phyloP scores from a whole-genome alignment of 2,329 filamentous ascomycete species.

The Cladosporium sp. region DNA sequence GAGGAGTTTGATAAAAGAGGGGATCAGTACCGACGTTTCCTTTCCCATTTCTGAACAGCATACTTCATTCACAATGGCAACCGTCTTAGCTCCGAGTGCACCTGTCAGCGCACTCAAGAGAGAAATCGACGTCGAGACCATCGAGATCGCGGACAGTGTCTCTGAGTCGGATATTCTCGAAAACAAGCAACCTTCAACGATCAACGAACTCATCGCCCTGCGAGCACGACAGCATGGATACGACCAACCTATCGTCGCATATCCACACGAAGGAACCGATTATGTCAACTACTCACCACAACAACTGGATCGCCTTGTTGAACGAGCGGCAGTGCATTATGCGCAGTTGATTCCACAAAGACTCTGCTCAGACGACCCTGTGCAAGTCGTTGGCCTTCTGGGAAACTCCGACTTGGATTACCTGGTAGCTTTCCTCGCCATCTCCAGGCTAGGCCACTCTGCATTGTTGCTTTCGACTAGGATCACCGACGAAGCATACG shows the following conservation, averaged over 20 bases:
- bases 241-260: constrained; percentile 20
- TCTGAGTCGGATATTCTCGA: constrained; percentile 8
- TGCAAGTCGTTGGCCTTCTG: constrained; percentile 43
- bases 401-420: constrained; percentile 51
- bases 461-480: constrained; percentile 50
- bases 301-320: constrained; percentile 19
- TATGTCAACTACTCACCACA: constrained; percentile 21
- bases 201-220: constrained; percentile 19
- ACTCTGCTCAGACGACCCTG: constrained; percentile 16
- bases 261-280: constrained; percentile 18
- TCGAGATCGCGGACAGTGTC: neutral
- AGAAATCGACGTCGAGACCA: constrained; percentile 5
- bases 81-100: neutral
- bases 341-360: constrained; percentile 16
- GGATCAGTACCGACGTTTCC: too few relatives aligned
- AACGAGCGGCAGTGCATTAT: constrained; percentile 20
- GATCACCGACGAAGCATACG: constrained; percentile 46
- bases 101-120: neutral
- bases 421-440: constrained; percentile 47
- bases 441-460: constrained; percentile 51
- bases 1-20: too few relatives aligned
- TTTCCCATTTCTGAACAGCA: too few relatives aligned
- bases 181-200: constrained; percentile 14
- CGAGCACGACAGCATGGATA: constrained; percentile 15
- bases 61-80: neutral